Percentiles rank a stretch among this genome's conserved stretches.
Conservation (phyloP, 2,329 filamentous ascomycete species). For the Fusarium brachygibbosum region DNA sequence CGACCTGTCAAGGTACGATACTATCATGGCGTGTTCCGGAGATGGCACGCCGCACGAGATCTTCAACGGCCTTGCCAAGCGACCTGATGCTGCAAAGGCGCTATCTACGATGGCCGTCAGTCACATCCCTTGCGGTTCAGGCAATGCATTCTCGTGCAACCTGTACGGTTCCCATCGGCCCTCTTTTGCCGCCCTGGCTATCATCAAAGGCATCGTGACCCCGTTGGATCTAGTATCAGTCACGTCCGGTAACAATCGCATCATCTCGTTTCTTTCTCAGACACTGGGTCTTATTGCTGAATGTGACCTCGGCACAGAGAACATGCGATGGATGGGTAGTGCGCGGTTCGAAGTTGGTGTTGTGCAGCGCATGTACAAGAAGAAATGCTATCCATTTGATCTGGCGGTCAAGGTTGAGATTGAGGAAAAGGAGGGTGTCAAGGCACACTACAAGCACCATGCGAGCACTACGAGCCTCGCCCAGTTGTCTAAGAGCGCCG, state of each 20-base stretch:
- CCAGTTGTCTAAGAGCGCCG: constrained; percentile 44
- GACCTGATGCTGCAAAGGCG: constrained; percentile 79
- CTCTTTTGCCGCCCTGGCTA: constrained; percentile 81
- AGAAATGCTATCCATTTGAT: constrained; percentile 89
- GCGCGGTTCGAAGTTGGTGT: constrained; percentile 89
- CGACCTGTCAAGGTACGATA: constrained; percentile 85
- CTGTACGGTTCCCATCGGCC: constrained; percentile 83
- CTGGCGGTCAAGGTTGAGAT: constrained; percentile 87
- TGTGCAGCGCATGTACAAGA: constrained; percentile 79
- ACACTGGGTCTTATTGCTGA: constrained; percentile 92
- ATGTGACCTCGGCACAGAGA: constrained; percentile 88
- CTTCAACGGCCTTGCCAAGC: constrained; percentile 89
- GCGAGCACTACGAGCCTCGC: constrained; percentile 52
- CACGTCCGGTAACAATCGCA: constrained; percentile 81
- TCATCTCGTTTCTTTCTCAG: constrained; percentile 91
- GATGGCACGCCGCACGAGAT: constrained; percentile 94
- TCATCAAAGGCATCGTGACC: constrained; percentile 89
- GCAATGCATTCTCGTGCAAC: constrained; percentile 94
- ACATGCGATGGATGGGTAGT: constrained; percentile 92
- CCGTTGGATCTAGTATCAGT: constrained; percentile 89
- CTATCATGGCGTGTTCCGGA: constrained; percentile 89
- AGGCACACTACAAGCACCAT: constrained; percentile 75
- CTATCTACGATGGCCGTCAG: constrained; percentile 83
- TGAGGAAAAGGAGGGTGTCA: constrained; percentile 79
- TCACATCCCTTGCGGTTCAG: constrained; percentile 91